A percentile compares a stretch with the other conserved stretches of the same genome.
phyloP scores from a whole-genome alignment of 768 basidiomycete genomes.

The Leccinum subgranulosum region DNA sequence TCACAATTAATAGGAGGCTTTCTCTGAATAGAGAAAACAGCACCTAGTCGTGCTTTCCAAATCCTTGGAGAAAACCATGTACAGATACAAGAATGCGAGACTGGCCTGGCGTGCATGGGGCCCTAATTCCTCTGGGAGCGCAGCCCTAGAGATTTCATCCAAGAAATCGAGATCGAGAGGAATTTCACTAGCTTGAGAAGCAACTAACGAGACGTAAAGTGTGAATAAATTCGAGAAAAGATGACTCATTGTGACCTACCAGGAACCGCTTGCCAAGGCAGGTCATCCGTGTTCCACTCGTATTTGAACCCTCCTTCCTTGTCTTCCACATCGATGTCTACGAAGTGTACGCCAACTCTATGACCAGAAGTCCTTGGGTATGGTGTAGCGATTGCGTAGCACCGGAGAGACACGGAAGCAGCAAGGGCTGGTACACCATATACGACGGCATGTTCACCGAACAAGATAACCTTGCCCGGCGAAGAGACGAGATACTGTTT shows the following conservation, averaged over 20 bases:
- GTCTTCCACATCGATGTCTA: constrained; percentile 55
- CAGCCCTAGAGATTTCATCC: constrained; percentile 57
- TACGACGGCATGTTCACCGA: constrained; percentile 98
- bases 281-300: constrained; percentile 73
- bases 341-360: constrained; percentile 55
- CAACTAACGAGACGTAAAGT: constrained; percentile 3
- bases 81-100: constrained; percentile 88
- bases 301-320: constrained; percentile 50
- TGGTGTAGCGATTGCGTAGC: constrained; percentile 81
- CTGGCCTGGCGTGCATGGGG: constrained; percentile 44
- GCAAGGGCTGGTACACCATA: constrained; percentile 97
- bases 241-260: constrained; percentile 12
- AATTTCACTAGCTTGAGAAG: constrained; percentile 19
- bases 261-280: constrained; percentile 79
- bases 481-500: constrained; percentile 87
- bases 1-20: constrained; percentile 5
- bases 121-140: constrained; percentile 31
- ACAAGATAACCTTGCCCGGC: constrained; percentile 96
- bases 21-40: constrained; percentile 27
- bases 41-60: constrained; percentile 53
- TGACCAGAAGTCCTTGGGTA: constrained; percentile 57
- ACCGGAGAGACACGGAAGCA: constrained; percentile 92
- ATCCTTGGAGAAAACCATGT: constrained; percentile 62
- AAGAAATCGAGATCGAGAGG: constrained; percentile 71
- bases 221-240: background rate